phyloP scores from a whole-genome alignment of 192 early-diverging fungal genomes.

The Backusella macrospora region DNA sequence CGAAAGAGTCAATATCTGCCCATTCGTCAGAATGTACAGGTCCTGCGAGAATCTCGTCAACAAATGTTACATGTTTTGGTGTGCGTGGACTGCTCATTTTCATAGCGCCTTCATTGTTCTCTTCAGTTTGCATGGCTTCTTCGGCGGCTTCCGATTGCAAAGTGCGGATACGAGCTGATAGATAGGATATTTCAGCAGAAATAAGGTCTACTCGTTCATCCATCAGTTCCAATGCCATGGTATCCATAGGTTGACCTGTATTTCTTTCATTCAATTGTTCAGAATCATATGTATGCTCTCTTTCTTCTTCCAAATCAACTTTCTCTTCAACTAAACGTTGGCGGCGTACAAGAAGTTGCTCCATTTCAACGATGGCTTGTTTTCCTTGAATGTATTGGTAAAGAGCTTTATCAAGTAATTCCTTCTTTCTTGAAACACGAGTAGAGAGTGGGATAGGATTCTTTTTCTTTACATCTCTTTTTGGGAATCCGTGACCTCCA shows the following conservation, averaged over 20 bases:
- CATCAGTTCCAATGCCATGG: constrained; percentile 47
- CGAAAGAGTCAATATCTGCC: constrained; percentile 40
- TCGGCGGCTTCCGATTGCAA: constrained; percentile 55
- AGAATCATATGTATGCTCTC: constrained; percentile 44
- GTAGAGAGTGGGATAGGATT: constrained; percentile 34
- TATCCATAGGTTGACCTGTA: constrained; percentile 26
- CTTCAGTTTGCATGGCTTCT: constrained; percentile 25
- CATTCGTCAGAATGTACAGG: constrained; percentile 28
- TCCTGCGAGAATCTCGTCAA: constrained; percentile 36
- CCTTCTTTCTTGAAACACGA: constrained; percentile 52
- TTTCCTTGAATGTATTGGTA: constrained; percentile 57
- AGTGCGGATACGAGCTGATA: constrained; percentile 54
- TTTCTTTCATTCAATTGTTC: constrained; percentile 39
- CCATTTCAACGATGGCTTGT: constrained; percentile 54
- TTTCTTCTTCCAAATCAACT: constrained; percentile 50
- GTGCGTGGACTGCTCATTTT: constrained; percentile 11
- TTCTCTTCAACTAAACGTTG: constrained; percentile 51
- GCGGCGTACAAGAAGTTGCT: constrained; percentile 49
- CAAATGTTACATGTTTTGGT: constrained; percentile 39
- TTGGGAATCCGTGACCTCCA: constrained; percentile 32
- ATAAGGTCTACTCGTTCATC: constrained; percentile 61
- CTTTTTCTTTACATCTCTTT: constrained; percentile 28
- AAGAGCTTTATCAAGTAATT: constrained; percentile 56
- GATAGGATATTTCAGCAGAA: constrained; percentile 59
- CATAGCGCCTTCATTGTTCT: constrained; percentile 7